These are phyloP conservation scores for Trametes punicea DNA, from an alignment of 768 basidiomycete species.

Conservation along the genomic window DNA sequence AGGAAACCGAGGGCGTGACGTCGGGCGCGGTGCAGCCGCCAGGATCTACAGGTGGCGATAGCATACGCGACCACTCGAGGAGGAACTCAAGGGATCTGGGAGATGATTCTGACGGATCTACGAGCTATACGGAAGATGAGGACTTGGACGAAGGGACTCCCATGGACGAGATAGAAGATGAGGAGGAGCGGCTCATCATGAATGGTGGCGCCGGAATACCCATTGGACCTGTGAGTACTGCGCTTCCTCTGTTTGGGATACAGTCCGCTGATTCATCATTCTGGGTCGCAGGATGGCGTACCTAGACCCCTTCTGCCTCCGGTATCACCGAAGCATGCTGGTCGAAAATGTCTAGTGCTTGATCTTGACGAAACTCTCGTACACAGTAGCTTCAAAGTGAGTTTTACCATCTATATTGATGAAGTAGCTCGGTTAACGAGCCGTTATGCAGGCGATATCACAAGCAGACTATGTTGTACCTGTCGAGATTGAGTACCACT, in stretches of 20 bases:
- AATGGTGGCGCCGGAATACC: conserved; percentile 95
- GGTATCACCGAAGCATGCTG: conserved; percentile 72
- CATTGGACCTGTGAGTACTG: conserved; percentile 75
- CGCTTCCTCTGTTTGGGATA: neutral
- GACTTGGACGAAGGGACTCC: conserved; percentile 52
- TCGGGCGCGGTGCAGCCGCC: conserved; percentile 93
- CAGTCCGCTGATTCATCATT: neutral
- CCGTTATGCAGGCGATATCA: conserved; percentile 65
- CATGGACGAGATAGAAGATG: conserved; percentile 72
- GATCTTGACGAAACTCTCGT: conserved; percentile 97
- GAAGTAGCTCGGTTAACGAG: neutral
- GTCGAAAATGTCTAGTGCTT: conserved; percentile 92
- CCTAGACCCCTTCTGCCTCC: conserved; percentile 89
- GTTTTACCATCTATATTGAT: conserved; percentile 12
- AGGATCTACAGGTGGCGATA: conserved; percentile 63
- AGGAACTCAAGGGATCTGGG: conserved; percentile 43
- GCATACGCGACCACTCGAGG: conserved; percentile 27
- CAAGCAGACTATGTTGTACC: conserved; percentile 98
- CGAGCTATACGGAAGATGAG: conserved; percentile 62
- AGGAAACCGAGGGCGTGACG: conserved; percentile 84
- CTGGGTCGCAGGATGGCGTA: conserved; percentile 63
- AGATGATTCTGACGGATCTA: conserved; percentile 51
- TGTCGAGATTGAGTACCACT: conserved; percentile 97
- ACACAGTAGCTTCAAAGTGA: conserved; percentile 97
- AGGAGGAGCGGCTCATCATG: conserved; percentile 85